These are phyloP conservation scores for Suillus cothurnatus DNA, from an alignment of 768 basidiomycete species.

Conservation along the genomic window DNA sequence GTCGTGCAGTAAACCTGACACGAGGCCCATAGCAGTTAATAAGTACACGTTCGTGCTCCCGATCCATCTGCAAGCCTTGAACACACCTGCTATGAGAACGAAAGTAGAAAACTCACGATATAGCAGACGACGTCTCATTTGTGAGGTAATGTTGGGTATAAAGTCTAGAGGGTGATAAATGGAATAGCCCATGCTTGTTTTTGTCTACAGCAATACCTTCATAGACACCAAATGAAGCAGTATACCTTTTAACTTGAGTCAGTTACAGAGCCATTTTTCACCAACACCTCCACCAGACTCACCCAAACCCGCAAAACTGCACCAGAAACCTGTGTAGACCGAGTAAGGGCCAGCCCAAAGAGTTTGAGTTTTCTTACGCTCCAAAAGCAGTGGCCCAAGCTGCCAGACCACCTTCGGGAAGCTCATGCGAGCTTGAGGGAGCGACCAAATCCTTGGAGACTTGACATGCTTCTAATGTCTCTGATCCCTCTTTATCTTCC, in stretches of 20 bases:
- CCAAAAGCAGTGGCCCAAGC: constrained; percentile 1
- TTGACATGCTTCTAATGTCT: not conserved
- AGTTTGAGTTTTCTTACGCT: not conserved
- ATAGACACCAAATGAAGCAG: not conserved
- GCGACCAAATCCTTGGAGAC: not conserved
- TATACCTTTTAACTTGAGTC: not conserved
- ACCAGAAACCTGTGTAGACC: not conserved
- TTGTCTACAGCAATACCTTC: not conserved
- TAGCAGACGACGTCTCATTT: constrained; percentile 1
- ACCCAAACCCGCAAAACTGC: not conserved
- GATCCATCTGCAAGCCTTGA: not conserved
- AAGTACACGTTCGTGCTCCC: not conserved
- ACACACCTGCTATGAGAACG: not conserved
- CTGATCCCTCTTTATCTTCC: not conserved
- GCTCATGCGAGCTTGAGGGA: not conserved
- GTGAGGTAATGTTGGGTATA: not conserved
- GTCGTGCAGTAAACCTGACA: not conserved
- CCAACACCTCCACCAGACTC: not conserved
- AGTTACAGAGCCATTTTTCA: not conserved
- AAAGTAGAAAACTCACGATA: constrained; percentile 1
- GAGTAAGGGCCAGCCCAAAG: too few species aligned
- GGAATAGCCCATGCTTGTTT: not conserved
- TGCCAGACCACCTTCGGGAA: not conserved
- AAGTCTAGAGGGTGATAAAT: not conserved
- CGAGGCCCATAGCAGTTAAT: not conserved